phyloP scores from a whole-genome alignment of 2,329 filamentous ascomycete genomes.

The Boeremia exigua region DNA sequence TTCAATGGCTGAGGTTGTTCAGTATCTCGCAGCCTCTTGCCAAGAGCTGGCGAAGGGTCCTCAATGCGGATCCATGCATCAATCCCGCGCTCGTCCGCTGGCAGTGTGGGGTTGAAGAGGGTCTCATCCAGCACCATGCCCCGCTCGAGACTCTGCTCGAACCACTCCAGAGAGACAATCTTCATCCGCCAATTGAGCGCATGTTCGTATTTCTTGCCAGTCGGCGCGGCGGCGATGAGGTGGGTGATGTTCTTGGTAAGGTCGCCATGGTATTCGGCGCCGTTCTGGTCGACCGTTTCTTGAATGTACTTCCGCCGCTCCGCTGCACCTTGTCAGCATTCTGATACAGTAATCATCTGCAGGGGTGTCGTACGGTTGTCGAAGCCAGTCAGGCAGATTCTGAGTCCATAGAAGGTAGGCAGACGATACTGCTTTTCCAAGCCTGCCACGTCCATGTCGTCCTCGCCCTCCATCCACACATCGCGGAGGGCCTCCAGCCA shows the following conservation, averaged over 20 bases:
- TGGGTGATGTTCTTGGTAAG: conserved; percentile 87
- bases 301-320: conserved; percentile 74
- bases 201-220: conserved; percentile 88
- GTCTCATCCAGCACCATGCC: conserved; percentile 90
- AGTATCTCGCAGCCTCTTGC: conserved; percentile 42
- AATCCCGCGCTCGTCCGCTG: conserved; percentile 72
- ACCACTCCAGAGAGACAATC: conserved; percentile 83
- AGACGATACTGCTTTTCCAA: conserved; percentile 73
- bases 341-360: background rate
- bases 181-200: conserved; percentile 83
- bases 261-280: conserved; percentile 86
- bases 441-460: conserved; percentile 72
- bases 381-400: conserved; percentile 74
- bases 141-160: conserved; percentile 79
- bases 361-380: conserved; percentile 60
- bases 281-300: conserved; percentile 69
- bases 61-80: conserved; percentile 70
- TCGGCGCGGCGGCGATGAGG: conserved; percentile 77
- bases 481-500: conserved; percentile 84
- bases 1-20: conserved; percentile 52
- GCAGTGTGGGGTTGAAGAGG: conserved; percentile 79
- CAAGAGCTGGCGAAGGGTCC: conserved; percentile 51
- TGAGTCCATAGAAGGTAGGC: conserved; percentile 67
- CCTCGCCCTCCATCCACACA: conserved; percentile 79
- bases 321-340: conserved; percentile 53